Evolutionary conservation across 31 red algal genomes (phyloP), one percentile per base, ranked within the genome.

Genomic region (Asparagopsis taxiformis): DNA sequence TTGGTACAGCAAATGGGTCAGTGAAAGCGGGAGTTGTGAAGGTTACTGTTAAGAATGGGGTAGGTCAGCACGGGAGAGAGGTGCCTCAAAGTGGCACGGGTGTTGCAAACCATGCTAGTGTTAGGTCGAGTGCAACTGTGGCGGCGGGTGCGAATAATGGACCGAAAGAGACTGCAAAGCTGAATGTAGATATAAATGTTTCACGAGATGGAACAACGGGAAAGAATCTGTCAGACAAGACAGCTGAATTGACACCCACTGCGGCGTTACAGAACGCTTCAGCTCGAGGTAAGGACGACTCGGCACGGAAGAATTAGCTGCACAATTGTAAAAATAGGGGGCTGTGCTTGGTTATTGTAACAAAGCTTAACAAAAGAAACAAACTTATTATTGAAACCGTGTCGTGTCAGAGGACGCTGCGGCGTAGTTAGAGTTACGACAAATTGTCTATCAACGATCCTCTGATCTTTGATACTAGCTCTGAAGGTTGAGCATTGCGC

Each of bases 371-470:
- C 41, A 46, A 9, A 46, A 46, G 41, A 46, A 46, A n/a, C n/a
- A n/a, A 46, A 46, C 8, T 46, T 46, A 46, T 46, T 46, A 46
- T 46, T 46, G 8, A 46, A 9, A 46, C 6, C 41, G 8, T 46
- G 41, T 46, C 41, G 41, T 46, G 41, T 46, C 13, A n/a, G n/a
- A n/a, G n/a, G 41, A 9, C 13, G 6, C 13, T 13, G 41, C 41
- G 41, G 41, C 13, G 41, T 46, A 46, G 41, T 9, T 46, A 46
- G 41, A 58, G 52, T 19, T 58, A 77, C 2, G 79, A 65, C 43
- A 96, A 79, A 34, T 86, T 81, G 71, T 96, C 92, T 28, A 96
- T 96, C 28, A 96, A 57, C 8, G 72, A 63, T 37, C 79, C 74
- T 63, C 82, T 62, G 56, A 89, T 68, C 59, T 96, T 70, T 43